These are phyloP conservation scores for Thymus mandschuricus DNA, from an alignment of 257 asterid genomes.

Conservation along the genomic window DNA sequence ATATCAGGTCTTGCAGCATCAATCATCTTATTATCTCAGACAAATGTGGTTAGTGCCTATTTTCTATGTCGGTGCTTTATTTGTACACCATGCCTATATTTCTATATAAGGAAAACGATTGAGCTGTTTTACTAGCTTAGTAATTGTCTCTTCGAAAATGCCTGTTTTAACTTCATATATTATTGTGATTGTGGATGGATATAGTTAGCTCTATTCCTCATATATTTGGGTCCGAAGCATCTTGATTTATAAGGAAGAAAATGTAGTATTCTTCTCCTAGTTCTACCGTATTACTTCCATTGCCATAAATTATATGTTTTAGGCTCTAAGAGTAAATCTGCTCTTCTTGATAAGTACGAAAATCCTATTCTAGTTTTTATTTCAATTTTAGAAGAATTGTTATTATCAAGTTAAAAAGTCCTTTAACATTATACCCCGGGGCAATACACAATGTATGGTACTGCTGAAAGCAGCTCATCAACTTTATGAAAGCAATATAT, in stretches of 20 bases:
- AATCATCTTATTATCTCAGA: conserved; percentile 60
- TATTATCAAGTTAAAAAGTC: background rate
- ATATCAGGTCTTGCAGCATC: conserved; percentile 86
- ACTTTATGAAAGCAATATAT: background rate
- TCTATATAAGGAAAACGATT: background rate
- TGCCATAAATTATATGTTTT: background rate
- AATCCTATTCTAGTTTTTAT: no score
- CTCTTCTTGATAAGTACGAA: conserved; percentile 2
- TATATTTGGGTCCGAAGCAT: conserved; percentile 9
- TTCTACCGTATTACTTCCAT: background rate
- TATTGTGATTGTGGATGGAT: conserved; percentile 23
- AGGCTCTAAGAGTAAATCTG: background rate
- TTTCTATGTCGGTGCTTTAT: conserved; percentile 9
- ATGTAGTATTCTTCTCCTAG: background rate
- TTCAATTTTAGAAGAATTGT: background rate
- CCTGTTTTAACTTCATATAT: background rate
- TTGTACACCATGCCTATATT: background rate
- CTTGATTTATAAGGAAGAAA: conserved; percentile 1
- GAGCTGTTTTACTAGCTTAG: background rate
- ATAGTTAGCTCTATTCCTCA: conserved; percentile 3
- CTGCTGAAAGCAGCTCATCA: conserved; percentile 8
- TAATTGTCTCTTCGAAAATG: background rate
- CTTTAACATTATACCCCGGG: background rate
- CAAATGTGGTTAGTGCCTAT: conserved; percentile 62
- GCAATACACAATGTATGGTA: background rate